Base-by-base conservation (phyloP, 441 rosid species). In the Cnidoscolus chayamansa region DNA sequence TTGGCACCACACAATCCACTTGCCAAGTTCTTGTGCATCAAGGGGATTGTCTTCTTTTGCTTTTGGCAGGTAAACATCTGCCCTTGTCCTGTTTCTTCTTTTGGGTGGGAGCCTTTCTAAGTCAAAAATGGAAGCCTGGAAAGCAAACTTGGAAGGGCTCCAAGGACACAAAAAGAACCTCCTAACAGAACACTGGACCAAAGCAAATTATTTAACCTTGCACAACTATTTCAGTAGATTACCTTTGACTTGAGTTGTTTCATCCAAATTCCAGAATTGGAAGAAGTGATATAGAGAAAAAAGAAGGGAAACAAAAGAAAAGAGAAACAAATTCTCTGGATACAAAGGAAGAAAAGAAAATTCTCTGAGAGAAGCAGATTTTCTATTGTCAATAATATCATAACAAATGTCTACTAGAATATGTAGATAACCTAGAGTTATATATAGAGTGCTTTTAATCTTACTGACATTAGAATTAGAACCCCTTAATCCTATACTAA, bases 21-120 rank as follows among this genome's bases (percentile, higher is more conserved):
- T 51, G 92, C 97, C 7, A 93, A 95, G 84, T 95, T 95, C 90
- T 62, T 95, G 86, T 95, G 99, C 90, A 88, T 95, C 81, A 95
- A 95, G 81, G 99, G 99, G 59, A 87, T 95, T 60, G 99, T 95
- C 73, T 93, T 95, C 90, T 93, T 95, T 78, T 90, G 96, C 93
- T 95, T 95, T 79, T 95, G 99, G 98, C 98, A 93, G 98, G 99
- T 95, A 83, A 77, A 19, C 47, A 20, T 19, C 80, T 75, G 10
- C 25, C 37, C 10, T 17, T 69, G 12, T 48, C 16, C 30, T 67
- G 35, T 43, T 70, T 8, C 40, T 43, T 9, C 10, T 17, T 35
- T 40, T 40, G 45, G 45, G 51, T 31, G 25, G 11, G 55, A 30
- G 58, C 8, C 17, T 67, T 59, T 40, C 7, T 56, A 7, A 35